phyloP scores from a whole-genome alignment of 2,329 filamentous ascomycete genomes.

The Beauveria medogensis region DNA sequence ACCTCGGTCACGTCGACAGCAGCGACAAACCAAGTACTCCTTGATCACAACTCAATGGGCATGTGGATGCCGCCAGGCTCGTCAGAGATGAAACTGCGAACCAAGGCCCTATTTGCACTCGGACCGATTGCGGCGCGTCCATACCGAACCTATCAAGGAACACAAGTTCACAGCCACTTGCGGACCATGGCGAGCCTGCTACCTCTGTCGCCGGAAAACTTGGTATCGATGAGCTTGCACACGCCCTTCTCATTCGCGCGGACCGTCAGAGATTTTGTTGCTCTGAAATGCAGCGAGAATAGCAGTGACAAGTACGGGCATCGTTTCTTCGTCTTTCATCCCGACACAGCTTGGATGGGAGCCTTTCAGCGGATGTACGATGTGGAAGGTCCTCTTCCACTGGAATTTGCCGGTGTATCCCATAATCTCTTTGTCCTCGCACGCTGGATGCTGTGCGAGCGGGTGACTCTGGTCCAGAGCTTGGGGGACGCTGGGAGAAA shows the following conservation, averaged over 20 bases:
- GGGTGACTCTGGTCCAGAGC: conserved; percentile 6
- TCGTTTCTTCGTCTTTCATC: conserved; percentile 11
- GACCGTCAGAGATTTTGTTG: conserved; percentile 7
- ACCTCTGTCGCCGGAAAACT: neutral
- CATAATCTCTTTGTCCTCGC: conserved; percentile 10
- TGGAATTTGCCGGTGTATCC: neutral
- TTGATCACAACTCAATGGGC: neutral
- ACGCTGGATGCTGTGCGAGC: conserved; percentile 12
- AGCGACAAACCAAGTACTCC: neutral
- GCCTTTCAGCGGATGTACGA: conserved; percentile 5
- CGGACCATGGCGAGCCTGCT: neutral
- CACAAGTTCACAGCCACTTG: neutral
- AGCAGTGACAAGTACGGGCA: neutral
- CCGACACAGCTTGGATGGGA: conserved; percentile 9
- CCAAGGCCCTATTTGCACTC: conserved; percentile 6
- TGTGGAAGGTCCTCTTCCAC: neutral
- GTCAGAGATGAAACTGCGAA: conserved; percentile 3
- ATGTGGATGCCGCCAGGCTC: neutral
- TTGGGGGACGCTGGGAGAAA: conserved; percentile 3
- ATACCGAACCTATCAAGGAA: conserved; percentile 7
- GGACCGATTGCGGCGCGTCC: neutral
- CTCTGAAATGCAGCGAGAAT: conserved; percentile 4
- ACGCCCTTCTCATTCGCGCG: conserved; percentile 1
- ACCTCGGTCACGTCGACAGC: neutral
- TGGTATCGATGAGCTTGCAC: neutral